Conservation (phyloP, 768 basidiomycete genomes). For the Termitomyces sp. region DNA sequence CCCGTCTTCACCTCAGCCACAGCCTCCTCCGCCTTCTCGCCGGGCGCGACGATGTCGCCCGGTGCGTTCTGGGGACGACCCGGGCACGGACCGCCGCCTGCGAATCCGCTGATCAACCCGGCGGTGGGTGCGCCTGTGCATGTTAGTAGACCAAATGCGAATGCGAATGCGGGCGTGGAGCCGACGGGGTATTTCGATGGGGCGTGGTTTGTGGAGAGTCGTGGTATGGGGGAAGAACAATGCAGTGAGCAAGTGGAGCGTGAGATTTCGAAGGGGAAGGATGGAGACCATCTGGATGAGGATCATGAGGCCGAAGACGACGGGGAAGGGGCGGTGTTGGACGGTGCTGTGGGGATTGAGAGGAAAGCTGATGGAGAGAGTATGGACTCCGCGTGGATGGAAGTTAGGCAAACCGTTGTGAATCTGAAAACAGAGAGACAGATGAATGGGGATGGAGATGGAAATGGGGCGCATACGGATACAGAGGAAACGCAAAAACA, state of each 20-base stretch:
- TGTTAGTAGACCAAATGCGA: neutral
- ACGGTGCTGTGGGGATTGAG: neutral
- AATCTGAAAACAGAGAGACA: neutral
- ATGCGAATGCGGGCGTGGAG: slow-evolving; percentile 15
- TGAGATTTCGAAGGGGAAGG: slow-evolving; percentile 30
- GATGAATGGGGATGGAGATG: neutral
- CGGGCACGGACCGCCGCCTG: slow-evolving; percentile 23
- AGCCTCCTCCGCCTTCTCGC: slow-evolving; percentile 48
- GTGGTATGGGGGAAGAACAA: neutral
- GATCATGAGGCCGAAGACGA: neutral
- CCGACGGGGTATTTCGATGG: slow-evolving; percentile 44
- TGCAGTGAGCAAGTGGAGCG: slow-evolving; percentile 28
- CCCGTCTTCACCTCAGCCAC: slow-evolving; percentile 7
- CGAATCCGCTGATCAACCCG: slow-evolving; percentile 42
- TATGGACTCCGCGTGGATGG: neutral
- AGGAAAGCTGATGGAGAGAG: neutral
- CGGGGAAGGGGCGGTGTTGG: neutral
- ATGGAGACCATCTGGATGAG: neutral
- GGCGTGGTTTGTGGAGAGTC: slow-evolving; percentile 34
- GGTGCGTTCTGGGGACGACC: slow-evolving; percentile 63
- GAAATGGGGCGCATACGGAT: neutral
- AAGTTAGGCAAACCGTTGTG: neutral
- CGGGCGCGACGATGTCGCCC: slow-evolving; percentile 69
- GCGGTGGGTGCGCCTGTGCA: slow-evolving; percentile 43
- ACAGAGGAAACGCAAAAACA: neutral